Evolutionary conservation across 371 early-diverging fungal species (phyloP).

Genomic region (Quaeritorhiza haematococci): DNA sequence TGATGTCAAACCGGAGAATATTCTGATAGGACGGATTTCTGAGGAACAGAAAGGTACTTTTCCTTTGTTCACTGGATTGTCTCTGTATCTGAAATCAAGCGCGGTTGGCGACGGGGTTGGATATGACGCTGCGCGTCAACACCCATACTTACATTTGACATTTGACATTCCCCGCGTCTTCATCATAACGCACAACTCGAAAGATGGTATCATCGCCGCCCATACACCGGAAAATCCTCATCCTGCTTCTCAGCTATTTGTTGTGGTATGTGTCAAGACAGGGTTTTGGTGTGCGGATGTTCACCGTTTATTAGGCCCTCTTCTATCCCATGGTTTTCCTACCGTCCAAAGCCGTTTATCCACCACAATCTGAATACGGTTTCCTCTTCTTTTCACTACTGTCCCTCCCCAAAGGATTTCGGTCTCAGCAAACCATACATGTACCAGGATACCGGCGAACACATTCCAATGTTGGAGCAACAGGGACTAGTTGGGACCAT

Average conservation of each 20-base stretch:
- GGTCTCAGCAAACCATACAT: conserved; percentile 97
- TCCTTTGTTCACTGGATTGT: neutral
- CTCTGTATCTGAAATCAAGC: neutral
- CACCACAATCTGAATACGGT: too few species aligned
- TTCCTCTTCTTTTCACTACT: too few species aligned
- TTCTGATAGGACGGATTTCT: conserved; percentile 82
- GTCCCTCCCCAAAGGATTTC: too few species aligned
- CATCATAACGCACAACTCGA: too few species aligned
- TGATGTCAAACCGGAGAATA: conserved; percentile 99
- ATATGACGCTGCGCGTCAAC: neutral
- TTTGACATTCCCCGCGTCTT: conserved; percentile 27
- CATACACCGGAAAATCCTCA: conserved; percentile 40
- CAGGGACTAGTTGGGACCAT: conserved; percentile 95
- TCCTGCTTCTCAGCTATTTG: conserved; percentile 53
- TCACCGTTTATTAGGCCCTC: too few species aligned
- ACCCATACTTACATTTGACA: neutral
- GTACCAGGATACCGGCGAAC: conserved; percentile 89
- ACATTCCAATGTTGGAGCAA: conserved; percentile 88
- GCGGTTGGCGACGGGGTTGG: neutral
- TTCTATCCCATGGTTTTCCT: too few species aligned
- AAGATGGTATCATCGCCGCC: conserved; percentile 37
- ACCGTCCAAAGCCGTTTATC: too few species aligned
- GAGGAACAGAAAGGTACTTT: conserved; percentile 52
- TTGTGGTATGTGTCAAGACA: too few species aligned
- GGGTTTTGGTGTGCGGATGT: too few species aligned